A percentile compares a stretch with the other conserved stretches of the same genome.
Conservation (phyloP, 1,139 yeast genomes). For the Kurtzmaniella quercitrusa region DNA sequence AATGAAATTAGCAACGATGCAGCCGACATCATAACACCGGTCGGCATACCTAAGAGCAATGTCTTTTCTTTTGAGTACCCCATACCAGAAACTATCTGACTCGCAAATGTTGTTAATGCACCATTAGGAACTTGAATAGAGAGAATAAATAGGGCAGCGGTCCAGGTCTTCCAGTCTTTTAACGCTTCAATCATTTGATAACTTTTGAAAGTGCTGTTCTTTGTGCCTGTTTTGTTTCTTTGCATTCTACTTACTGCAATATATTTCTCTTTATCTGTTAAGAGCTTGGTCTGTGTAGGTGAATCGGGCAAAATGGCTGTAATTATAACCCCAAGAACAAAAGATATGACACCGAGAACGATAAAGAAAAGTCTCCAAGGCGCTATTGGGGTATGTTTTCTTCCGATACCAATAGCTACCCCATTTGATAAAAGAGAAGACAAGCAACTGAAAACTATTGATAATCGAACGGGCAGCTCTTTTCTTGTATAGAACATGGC, state of each 20-base stretch:
- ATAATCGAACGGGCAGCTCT: slow-evolving; percentile 1
- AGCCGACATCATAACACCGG: slow-evolving; percentile 10
- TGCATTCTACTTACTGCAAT: slow-evolving; percentile 11
- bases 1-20: slow-evolving; percentile 10
- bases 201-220: slow-evolving; percentile 5
- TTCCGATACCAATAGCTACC: slow-evolving; percentile 9
- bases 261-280: slow-evolving; percentile 15
- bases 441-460: slow-evolving; percentile 15
- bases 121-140: slow-evolving; percentile 7
- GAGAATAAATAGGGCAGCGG: slow-evolving; percentile 3
- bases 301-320: slow-evolving; percentile 13
- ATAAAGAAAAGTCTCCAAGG: slow-evolving; percentile 16
- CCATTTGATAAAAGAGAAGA: slow-evolving; percentile 14
- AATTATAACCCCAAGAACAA: slow-evolving; percentile 9
- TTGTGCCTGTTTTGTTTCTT: slow-evolving; percentile 4
- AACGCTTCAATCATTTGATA: slow-evolving; percentile 6
- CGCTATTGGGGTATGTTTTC: slow-evolving; percentile 8
- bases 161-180: slow-evolving; percentile 4
- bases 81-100: slow-evolving; percentile 11
- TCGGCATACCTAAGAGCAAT: slow-evolving; percentile 19
- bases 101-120: slow-evolving; percentile 10
- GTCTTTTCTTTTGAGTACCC: slow-evolving; percentile 14
- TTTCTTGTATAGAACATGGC: slow-evolving; percentile 8
- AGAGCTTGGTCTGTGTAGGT: slow-evolving; percentile 21
- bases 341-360: slow-evolving; percentile 11